A percentile compares a stretch with the other conserved stretches of the same genome.
Conservation (phyloP, 1,139 yeast genomes). For the Hemisphaericaspora xylofermentans region DNA sequence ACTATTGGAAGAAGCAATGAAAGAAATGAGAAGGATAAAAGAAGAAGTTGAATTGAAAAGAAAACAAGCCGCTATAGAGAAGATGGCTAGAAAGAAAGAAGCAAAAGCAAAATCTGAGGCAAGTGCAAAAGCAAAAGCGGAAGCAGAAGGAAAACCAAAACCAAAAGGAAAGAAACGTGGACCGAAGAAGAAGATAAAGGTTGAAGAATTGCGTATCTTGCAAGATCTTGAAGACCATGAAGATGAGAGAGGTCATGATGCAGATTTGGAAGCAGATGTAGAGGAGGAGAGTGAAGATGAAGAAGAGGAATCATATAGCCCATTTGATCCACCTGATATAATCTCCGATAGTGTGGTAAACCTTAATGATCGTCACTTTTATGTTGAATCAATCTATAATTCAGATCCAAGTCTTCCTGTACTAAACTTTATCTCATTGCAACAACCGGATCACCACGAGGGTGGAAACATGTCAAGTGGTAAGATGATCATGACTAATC, state of each 20-base stretch:
- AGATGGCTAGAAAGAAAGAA: background rate
- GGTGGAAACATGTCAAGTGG: conserved; percentile 7
- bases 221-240: conserved; percentile 13
- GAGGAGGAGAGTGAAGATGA: conserved; percentile 15
- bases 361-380: conserved; percentile 35
- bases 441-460: background rate
- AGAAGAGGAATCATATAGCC: conserved; percentile 26
- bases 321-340: conserved; percentile 42
- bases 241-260: conserved; percentile 10
- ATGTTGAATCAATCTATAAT: conserved; percentile 24
- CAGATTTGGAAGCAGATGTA: conserved; percentile 14
- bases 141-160: conserved; percentile 4
- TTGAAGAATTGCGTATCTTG: conserved; percentile 7
- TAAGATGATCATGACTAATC: conserved; percentile 20
- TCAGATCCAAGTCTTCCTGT: conserved; percentile 23
- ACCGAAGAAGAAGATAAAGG: conserved; percentile 1
- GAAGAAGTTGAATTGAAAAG: background rate
- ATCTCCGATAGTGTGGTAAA: conserved; percentile 34
- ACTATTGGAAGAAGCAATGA: background rate
- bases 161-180: conserved; percentile 4
- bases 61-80: background rate
- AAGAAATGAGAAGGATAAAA: background rate
- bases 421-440: conserved; percentile 19
- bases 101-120: background rate
- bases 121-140: background rate